Base-by-base conservation (phyloP, 208 protist species). In the Acanthamoeba culbertsoni region DNA sequence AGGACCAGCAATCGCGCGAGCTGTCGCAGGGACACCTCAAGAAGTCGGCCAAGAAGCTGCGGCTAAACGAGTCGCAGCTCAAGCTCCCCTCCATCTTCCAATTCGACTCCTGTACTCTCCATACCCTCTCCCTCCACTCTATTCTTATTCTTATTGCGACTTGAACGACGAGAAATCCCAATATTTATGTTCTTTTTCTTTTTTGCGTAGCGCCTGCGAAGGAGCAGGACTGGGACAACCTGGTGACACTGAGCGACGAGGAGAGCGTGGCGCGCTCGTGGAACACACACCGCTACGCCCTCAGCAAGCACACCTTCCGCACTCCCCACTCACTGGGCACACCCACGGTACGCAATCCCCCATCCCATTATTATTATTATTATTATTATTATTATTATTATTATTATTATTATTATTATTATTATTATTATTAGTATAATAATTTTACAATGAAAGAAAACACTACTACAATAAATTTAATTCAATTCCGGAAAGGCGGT, bases 21-120 rank as follows among this genome's bases (percentile, higher is more conserved):
- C 23, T 96, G 12, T 95, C 89, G 16, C 94, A 96, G 28, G 82
- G 94, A 2, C 88, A 93, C 3, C 45, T 95, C 40, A 93, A 95
- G 79, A 93, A 94, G 35, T 42, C 31, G 3, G 94, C 84, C 42
- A 63, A 95, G 43, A 93, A 35, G 35, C 40, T 75, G 86, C 10
- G 75, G 10, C 28, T 28, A 28, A 16, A 0, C 23, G 82, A 91
- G 42, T 42, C 86, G n/a, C 18, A 42, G 5, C 40, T 92, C 42
- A 71, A 63, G 33, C 42, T 95, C 8, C 93, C 75, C 16, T 42
- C 77, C 71, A 65, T 95, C 42, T 51, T 75, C 23, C 8, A 94
- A 1, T 95, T 95, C 31, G 93, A 86, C 57, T 68, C 53, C 18
- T 89, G 73, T 84, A 84, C 73, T 14, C 23, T 28, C 8, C n/a